Evolutionary conservation across 2,329 filamentous ascomycete genomes (phyloP), one percentile per base, ranked within the genome.

Genomic region (Penicillium sp.): DNA sequence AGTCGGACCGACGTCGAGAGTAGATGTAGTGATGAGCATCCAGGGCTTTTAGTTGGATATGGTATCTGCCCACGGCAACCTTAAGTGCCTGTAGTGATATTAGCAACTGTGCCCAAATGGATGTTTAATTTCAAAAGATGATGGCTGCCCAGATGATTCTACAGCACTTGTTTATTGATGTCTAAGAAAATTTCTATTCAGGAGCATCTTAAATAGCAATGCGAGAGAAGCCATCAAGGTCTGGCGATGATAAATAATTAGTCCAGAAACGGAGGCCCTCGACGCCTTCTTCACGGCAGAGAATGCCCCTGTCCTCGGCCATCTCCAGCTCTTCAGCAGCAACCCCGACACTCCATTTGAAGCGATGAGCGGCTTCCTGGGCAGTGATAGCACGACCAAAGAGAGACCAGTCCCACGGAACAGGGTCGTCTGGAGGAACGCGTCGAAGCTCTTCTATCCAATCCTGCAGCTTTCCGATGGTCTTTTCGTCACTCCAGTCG

Each of bases 281-380:
- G 13, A 97, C 85, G 4, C 91, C 88, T 66, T 96, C 92, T 71
- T 99, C 94, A 45, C 94, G 87, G 71, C 93, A 97, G 18, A 99
- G 72, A 2, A 86, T 85, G 0, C 94, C 94, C 52, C 84, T 86
- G 71, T 97, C 93, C 73, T 99, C 94, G 0, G 92, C 92, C 93
- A 99, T 97, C 70, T 97, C 90, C 11, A 99, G 80, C 75, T 99
- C 94, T 71, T 97, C 94, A 56, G 89, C 90, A 1, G 94, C 94
- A 21, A 99, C 93, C 8, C 94, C 94, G 7, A 99, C 88, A 70
- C 94, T 97, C 94, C 94, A 99, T 5, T 92, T 91, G 74, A 99
- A 99, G 47, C 86, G 81, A 72, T 95, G 90, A 0, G 94, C 94
- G 0, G 86, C 85, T 68, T 97, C 92, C 68, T 94, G 90, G 1